phyloP scores from a whole-genome alignment of 306 rosid genomes.

The Lagenaria siceraria region DNA sequence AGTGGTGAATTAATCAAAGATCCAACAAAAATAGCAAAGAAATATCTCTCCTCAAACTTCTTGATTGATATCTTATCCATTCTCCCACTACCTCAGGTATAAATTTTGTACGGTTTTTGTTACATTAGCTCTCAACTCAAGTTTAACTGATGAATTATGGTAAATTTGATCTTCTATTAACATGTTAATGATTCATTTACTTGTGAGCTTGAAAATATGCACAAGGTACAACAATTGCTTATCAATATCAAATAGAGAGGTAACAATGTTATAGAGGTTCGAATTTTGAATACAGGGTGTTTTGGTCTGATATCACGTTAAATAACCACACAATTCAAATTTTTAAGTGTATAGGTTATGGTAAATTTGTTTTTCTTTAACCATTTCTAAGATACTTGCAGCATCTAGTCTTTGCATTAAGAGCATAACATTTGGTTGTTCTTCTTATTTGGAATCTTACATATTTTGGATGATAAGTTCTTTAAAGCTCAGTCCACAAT shows the following conservation, averaged over 20 bases:
- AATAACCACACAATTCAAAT: background rate
- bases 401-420: background rate
- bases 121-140: background rate
- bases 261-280: background rate
- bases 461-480: background rate
- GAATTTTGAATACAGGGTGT: background rate
- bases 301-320: background rate
- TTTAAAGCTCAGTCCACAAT: background rate
- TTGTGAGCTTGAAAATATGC: background rate
- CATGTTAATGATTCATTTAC: background rate
- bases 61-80: conserved; percentile 64
- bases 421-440: background rate
- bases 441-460: background rate
- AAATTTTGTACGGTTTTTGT: background rate
- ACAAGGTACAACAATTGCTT: background rate
- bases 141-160: background rate
- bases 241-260: background rate
- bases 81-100: conserved; percentile 91
- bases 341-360: background rate
- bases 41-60: conserved; percentile 56
- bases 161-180: background rate
- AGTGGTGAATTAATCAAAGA: conserved; percentile 59
- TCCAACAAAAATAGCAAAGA: conserved; percentile 39
- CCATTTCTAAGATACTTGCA: background rate
- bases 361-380: background rate